Evolutionary conservation across 495 filamentous ascomycete species (phyloP).

Genomic region (Podospora conica): DNA sequence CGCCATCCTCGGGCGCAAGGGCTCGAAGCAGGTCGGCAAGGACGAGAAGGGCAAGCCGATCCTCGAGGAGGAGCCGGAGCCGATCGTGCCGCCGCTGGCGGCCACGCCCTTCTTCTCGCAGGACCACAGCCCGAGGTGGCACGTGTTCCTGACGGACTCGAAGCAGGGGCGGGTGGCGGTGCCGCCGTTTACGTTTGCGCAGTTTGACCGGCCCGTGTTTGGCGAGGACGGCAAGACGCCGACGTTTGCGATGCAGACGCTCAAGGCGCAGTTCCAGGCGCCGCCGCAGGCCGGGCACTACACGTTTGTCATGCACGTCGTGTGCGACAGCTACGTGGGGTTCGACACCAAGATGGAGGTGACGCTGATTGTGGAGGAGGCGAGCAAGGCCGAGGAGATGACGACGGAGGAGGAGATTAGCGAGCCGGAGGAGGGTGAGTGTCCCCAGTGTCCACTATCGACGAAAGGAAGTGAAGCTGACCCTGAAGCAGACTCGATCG

Average conservation of each 20-base stretch:
- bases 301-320: constrained; percentile 81
- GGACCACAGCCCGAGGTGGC: constrained; percentile 85
- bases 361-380: constrained; percentile 82
- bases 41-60: constrained; percentile 49
- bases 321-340: constrained; percentile 91
- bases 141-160: constrained; percentile 86
- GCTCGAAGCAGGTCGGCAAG: constrained; percentile 53
- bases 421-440: constrained; percentile 92
- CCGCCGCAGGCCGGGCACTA: constrained; percentile 89
- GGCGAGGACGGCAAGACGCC: constrained; percentile 61
- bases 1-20: constrained; percentile 74
- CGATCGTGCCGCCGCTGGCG: constrained; percentile 71
- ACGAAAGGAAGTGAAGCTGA: constrained; percentile 19
- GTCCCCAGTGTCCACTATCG: constrained; percentile 2
- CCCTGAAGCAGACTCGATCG: constrained; percentile 67
- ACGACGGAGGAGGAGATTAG: constrained; percentile 88
- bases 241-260: constrained; percentile 86
- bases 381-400: constrained; percentile 72
- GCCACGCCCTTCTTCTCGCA: constrained; percentile 83
- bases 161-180: constrained; percentile 94
- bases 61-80: constrained; percentile 48
- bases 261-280: constrained; percentile 96
- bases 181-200: constrained; percentile 83
- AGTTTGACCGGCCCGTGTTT: constrained; percentile 82
- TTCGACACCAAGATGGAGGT: constrained; percentile 87